Percentiles rank a stretch among this genome's conserved stretches.
Evolutionary conservation across 2,329 filamentous ascomycete species (phyloP).

Genomic region (Chaetomium strumarium): DNA sequence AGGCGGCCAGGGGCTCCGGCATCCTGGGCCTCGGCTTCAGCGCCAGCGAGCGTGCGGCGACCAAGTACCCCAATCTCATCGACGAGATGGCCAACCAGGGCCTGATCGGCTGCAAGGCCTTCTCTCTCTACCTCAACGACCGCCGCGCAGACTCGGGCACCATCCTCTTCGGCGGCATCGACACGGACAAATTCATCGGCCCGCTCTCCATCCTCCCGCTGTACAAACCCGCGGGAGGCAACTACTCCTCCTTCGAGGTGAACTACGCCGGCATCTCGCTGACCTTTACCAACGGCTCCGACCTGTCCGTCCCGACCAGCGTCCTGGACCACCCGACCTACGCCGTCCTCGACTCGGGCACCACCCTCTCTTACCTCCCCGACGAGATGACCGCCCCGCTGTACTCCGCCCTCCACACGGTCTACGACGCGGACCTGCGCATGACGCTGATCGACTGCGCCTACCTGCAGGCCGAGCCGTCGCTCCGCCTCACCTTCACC

Average conservation of each 20-base stretch:
- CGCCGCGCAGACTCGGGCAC: conserved; percentile 52
- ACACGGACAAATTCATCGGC: conserved; percentile 60
- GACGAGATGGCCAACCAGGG: conserved; percentile 57
- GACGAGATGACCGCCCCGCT: conserved; percentile 39
- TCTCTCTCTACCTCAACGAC: conserved; percentile 60
- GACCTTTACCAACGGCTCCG: conserved; percentile 31
- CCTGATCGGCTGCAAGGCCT: conserved; percentile 57
- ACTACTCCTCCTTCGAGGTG: conserved; percentile 38
- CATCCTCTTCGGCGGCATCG: conserved; percentile 64
- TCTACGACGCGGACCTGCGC: conserved; percentile 30
- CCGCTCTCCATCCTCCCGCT: conserved; percentile 51
- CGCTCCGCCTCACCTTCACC: conserved; percentile 32
- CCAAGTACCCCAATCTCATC: conserved; percentile 53
- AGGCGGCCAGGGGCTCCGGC: conserved; percentile 46
- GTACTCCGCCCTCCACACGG: conserved; percentile 34
- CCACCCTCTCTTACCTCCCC: conserved; percentile 59
- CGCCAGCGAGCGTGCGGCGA: conserved; percentile 40
- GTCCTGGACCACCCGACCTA: conserved; percentile 27
- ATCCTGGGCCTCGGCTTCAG: conserved; percentile 56
- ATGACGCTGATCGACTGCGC: conserved; percentile 38
- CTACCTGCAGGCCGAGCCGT: conserved; percentile 30
- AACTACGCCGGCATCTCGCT: conserved; percentile 27
- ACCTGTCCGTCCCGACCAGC: conserved; percentile 21
- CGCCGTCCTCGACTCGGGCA: conserved; percentile 63
- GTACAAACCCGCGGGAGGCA: conserved; percentile 34